Evolutionary conservation across 139 green algal species (phyloP).

Genomic region (Volvox reticuliferus): DNA sequence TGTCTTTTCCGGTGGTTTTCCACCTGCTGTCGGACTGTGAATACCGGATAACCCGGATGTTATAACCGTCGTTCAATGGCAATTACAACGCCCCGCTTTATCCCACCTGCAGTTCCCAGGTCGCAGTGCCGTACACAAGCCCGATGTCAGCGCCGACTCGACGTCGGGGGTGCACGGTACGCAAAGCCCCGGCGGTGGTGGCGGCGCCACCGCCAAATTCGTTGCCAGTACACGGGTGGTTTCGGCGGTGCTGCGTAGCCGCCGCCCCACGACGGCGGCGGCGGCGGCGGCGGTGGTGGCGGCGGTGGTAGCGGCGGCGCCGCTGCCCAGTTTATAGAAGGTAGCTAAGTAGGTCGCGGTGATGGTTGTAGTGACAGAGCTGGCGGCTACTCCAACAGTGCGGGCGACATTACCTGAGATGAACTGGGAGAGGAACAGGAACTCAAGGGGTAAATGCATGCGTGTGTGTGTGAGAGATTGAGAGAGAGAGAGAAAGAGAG

Average conservation of each 20-base stretch:
- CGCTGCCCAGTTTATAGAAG: background rate
- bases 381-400: background rate
- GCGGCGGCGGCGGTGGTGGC: background rate
- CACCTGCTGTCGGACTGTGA: no score
- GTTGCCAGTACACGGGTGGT: background rate
- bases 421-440: background rate
- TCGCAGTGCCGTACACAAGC: background rate
- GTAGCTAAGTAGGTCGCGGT: background rate
- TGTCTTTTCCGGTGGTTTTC: no score
- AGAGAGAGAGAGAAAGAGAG: no score
- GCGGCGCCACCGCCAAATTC: background rate
- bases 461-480: no score
- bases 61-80: no score
- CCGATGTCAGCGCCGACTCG: background rate
- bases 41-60: no score
- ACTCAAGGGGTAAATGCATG: no score
- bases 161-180: background rate
- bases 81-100: background rate
- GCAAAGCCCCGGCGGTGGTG: conserved; percentile 2
- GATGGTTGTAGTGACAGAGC: background rate
- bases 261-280: no score
- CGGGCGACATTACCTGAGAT: background rate
- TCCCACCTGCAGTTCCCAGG: conserved; percentile 3
- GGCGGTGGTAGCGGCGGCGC: background rate
- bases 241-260: background rate